Base-by-base conservation (phyloP, 2,329 filamentous ascomycete species). In the Venturia effusa region DNA sequence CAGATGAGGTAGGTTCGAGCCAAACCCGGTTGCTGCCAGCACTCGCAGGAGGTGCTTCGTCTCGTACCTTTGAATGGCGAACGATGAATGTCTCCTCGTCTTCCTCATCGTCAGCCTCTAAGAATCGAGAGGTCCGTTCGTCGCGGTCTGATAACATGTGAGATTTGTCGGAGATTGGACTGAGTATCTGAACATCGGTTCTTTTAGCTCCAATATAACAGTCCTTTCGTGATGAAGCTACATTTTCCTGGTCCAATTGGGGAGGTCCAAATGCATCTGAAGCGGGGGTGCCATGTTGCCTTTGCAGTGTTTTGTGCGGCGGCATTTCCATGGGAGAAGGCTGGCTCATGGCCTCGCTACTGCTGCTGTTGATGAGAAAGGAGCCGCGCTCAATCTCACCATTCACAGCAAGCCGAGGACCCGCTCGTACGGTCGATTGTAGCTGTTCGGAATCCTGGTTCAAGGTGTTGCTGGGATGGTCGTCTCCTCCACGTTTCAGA, bases 321-420 rank as follows among this genome's bases (percentile, higher is more conserved):
- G 27, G 51, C 51, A 37, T 57, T 22, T 62, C 60, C 17, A 32
- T 62, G 11, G 60, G 41, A 19, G 60, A 62, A 8, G 61, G 32
- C 30, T 54, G 40, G 19, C n/a, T 41, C 24, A 62, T 62, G 64
- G 78, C 77, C 66, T 80, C 80, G 60, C 80, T 79, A 67, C 83
- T 81, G 67, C 79, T 83, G 69, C 76, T 81, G 67, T 83, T 82
- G 61, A 80, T 75, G 59, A 83, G 77, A 69, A 82, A 82, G 5
- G 81, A 80, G 63, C 77, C 75, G 66, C 80, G 78, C 22, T 69
- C 63, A 13, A 67, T 51, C 67, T 60, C 51, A 39, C 55, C 62
- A 66, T 51, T 73, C 30, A 37, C 64, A 59, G 40, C 2, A 2
- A 27, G 59, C 4, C 40, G 10, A 39, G 40, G 34, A 32, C 57